Base-by-base conservation (phyloP, 345 rosid genomes). In the Rubroshorea leprosula region DNA sequence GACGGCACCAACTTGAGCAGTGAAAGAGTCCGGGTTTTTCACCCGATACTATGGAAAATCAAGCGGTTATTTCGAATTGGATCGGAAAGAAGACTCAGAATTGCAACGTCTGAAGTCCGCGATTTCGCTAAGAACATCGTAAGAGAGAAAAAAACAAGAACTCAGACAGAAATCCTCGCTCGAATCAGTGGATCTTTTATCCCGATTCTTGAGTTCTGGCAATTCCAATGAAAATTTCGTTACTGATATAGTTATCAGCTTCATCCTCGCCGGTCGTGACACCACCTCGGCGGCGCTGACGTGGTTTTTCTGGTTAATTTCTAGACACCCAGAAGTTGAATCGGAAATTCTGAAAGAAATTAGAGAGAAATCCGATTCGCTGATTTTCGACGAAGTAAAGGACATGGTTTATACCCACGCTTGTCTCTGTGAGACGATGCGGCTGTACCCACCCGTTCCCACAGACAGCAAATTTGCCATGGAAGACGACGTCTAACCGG, bases 211-310 rank as follows among this genome's bases (percentile, higher is more conserved):
- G 49, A 70, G 54, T 68, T 83, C 89, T 1, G 77, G 79, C 14
- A 68, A 70, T 39, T 65, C 71, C 0, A 74, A 75, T 15, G 68
- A 83, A 68, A 66, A 24, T 57, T 56, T 80, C 61, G 57, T 78
- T 55, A 69, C 47, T n/a, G 91, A 84, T 54, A 79, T 84, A 31
- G 77, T 82, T 17, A 74, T 84, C 21, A 87, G 89, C 45, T 82
- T 84, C 51, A 71, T 76, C 3, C 78, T 82, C 14, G 92, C 92
- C 0, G 89, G 92, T 47, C 68, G 83, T 5, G 96, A 87, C 73
- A 68, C 95, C 0, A 87, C 87, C 11, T 84, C 90, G n/a, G 74
- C 91, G n/a, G 89, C 89, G 14, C 63, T 87, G 55, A 79, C 80
- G 5, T 87, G 96, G 92, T 84, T 78, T 82, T 82, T 87, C 62